A percentile compares a stretch with the other conserved stretches of the same genome.
These are phyloP conservation scores for Pseudomassariella vexata DNA, from an alignment of 2,329 filamentous ascomycete species.

Conservation along the genomic window DNA sequence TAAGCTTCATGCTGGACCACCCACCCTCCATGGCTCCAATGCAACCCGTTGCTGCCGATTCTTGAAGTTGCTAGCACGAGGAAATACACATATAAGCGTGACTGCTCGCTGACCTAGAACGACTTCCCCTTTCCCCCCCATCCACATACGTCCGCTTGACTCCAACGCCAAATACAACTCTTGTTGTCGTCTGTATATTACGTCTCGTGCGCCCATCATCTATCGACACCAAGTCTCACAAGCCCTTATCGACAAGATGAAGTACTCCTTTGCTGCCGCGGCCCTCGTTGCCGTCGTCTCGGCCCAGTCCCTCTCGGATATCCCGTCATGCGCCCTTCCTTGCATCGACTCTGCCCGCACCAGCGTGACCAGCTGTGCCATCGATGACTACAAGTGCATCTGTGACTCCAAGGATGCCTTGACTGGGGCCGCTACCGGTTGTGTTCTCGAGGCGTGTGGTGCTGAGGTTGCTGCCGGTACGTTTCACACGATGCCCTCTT, in stretches of 20 bases:
- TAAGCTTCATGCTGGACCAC: too few species aligned
- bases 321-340: slow-evolving; percentile 16
- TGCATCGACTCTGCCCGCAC: slow-evolving; percentile 15
- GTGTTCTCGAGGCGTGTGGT: slow-evolving; percentile 16
- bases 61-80: too few species aligned
- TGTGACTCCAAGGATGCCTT: slow-evolving; percentile 15
- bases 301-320: slow-evolving; percentile 16
- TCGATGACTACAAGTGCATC: slow-evolving; percentile 17
- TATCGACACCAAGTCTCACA: neutral
- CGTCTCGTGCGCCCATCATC: neutral
- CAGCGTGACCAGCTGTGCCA: slow-evolving; percentile 11
- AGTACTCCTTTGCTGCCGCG: slow-evolving; percentile 14
- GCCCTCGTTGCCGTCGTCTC: slow-evolving; percentile 14
- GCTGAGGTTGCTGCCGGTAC: slow-evolving; percentile 10
- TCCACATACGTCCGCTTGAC: slow-evolving; percentile 5
- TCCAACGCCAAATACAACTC: neutral
- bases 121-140: neutral
- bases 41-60: too few species aligned
- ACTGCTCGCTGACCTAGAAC: too few species aligned
- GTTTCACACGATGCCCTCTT: neutral
- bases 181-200: slow-evolving; percentile 6
- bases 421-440: slow-evolving; percentile 12
- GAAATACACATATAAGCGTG: too few species aligned
- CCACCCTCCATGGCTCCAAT: too few species aligned
- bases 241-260: slow-evolving; percentile 20